Percentiles rank a stretch among this genome's conserved stretches.
Evolutionary conservation across 176 grass and related monocot genomes (phyloP).

Genomic region (Bromus sterilis): DNA sequence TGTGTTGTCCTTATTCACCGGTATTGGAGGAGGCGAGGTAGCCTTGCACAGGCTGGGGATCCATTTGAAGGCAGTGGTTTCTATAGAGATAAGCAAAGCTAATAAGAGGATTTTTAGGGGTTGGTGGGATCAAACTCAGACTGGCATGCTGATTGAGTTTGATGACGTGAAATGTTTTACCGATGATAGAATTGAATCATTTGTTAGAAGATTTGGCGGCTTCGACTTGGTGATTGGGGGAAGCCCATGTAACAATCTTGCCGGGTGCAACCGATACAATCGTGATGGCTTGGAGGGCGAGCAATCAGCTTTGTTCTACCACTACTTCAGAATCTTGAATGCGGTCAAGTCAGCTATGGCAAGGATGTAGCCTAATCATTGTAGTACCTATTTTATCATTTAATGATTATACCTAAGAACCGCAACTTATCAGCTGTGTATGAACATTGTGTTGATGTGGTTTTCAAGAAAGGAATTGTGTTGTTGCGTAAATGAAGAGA

Average conservation of each 20-base stretch:
- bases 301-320: constrained; percentile 60
- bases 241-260: constrained; percentile 72
- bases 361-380: constrained; percentile 3
- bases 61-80: constrained; percentile 48
- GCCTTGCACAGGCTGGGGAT: constrained; percentile 69
- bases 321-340: constrained; percentile 66
- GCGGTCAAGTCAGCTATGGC: constrained; percentile 39
- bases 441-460: neutral
- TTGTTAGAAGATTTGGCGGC: constrained; percentile 35
- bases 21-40: constrained; percentile 90
- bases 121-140: constrained; percentile 82
- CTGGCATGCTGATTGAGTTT: constrained; percentile 46
- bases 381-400: neutral
- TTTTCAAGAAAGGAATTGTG: neutral
- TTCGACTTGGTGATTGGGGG: constrained; percentile 76
- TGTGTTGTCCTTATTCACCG: constrained; percentile 61
- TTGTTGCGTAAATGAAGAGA: neutral
- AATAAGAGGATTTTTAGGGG: constrained; percentile 48
- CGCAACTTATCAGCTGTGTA: neutral
- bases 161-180: constrained; percentile 40
- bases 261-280: constrained; percentile 55
- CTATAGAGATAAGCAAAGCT: constrained; percentile 58
- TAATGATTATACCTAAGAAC: neutral
- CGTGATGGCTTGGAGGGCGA: constrained; percentile 31
- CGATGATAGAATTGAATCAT: constrained; percentile 12